A percentile compares a stretch with the other conserved stretches of the same genome.
phyloP scores from a whole-genome alignment of 2,329 filamentous ascomycete genomes.

The Penicillium polonicum region DNA sequence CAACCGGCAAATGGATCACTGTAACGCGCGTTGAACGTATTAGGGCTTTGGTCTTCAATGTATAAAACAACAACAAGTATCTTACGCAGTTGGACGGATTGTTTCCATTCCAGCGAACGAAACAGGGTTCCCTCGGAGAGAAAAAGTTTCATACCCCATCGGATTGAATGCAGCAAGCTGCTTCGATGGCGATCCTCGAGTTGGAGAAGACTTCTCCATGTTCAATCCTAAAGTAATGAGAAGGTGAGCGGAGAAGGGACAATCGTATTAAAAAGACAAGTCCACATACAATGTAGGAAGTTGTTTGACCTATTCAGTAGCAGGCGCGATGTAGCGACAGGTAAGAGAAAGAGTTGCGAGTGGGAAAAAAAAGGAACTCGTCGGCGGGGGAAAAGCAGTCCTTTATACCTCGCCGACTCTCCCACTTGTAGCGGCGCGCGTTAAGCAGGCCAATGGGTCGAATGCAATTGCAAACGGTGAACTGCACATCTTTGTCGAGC shows the following conservation, averaged over 20 bases:
- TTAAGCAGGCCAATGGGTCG: background rate
- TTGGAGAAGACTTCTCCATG: background rate
- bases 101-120: background rate
- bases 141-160: background rate
- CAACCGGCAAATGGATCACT: slow-evolving; percentile 4
- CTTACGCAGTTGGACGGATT: background rate
- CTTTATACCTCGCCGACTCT: too few relatives aligned
- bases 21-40: too few relatives aligned
- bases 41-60: background rate
- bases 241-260: background rate
- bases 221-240: background rate
- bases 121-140: background rate
- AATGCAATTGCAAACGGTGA: too few relatives aligned
- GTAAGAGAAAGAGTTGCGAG: too few relatives aligned
- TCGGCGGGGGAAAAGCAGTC: background rate
- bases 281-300: background rate
- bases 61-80: background rate
- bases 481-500: too few relatives aligned
- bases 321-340: background rate
- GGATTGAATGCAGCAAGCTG: slow-evolving; percentile 1
- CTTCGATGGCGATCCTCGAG: background rate
- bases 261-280: too few relatives aligned
- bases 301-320: background rate
- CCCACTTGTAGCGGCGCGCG: too few relatives aligned
- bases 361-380: background rate